Evolutionary conservation across 768 basidiomycete genomes (phyloP).

Genomic region (Lactarius sp.): DNA sequence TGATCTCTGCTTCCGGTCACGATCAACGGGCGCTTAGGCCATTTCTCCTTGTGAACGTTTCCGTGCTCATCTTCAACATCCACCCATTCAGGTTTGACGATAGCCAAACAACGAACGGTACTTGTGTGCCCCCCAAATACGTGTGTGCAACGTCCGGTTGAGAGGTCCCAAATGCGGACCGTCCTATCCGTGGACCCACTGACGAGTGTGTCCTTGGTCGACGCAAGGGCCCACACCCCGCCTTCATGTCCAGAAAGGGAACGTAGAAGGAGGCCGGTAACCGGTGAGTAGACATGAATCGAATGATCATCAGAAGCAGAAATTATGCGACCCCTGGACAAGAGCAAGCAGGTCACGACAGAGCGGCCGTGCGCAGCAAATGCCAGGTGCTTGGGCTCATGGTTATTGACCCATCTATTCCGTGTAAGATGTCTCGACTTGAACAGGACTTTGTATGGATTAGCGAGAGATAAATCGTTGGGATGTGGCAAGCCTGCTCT

Average conservation of each 20-base stretch:
- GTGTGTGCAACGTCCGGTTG: slow-evolving; percentile 78
- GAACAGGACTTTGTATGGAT: slow-evolving; percentile 91
- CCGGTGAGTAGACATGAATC: slow-evolving; percentile 91
- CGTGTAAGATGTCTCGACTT: slow-evolving; percentile 82
- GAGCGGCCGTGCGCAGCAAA: slow-evolving; percentile 86
- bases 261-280: slow-evolving; percentile 67
- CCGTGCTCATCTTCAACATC: slow-evolving; percentile 65
- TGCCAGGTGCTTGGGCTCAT: slow-evolving; percentile 67
- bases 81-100: slow-evolving; percentile 89
- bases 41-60: slow-evolving; percentile 59
- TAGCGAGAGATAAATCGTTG: slow-evolving; percentile 60
- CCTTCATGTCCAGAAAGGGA: slow-evolving; percentile 89
- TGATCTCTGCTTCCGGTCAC: slow-evolving; percentile 71
- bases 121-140: slow-evolving; percentile 95
- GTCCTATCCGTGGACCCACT: slow-evolving; percentile 93
- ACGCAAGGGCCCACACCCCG: slow-evolving; percentile 95
- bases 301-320: slow-evolving; percentile 97
- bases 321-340: slow-evolving; percentile 92
- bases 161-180: slow-evolving; percentile 86
- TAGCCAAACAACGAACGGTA: slow-evolving; percentile 92
- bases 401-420: slow-evolving; percentile 72
- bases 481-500: slow-evolving; percentile 38
- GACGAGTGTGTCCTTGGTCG: slow-evolving; percentile 81
- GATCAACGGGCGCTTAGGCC: slow-evolving; percentile 66
- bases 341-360: slow-evolving; percentile 93